Percentiles rank a stretch among this genome's conserved stretches.
Evolutionary conservation across 495 filamentous ascomycete genomes (phyloP).

Genomic region (Tuber borchii): DNA sequence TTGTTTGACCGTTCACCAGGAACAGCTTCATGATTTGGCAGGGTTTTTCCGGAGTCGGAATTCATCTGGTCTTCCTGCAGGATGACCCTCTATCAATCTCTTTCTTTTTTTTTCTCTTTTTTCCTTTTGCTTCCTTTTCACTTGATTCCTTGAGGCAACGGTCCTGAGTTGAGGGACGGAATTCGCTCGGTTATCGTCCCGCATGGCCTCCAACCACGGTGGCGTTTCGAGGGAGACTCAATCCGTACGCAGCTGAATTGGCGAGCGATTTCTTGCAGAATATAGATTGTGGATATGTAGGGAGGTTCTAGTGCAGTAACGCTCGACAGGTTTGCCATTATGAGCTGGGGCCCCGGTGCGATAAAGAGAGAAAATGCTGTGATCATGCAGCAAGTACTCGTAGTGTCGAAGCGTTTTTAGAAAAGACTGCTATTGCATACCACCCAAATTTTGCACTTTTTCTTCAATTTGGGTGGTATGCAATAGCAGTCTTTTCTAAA

Average conservation of each 20-base stretch:
- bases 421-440: too few species aligned
- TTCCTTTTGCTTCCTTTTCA: not conserved
- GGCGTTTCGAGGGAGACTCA: not conserved
- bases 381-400: not conserved
- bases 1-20: conserved; percentile 20
- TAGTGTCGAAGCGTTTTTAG: too few species aligned
- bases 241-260: conserved; percentile 1
- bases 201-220: not conserved
- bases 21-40: conserved; percentile 16
- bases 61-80: not conserved
- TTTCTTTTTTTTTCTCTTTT: not conserved
- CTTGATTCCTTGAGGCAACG: not conserved
- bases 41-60: conserved; percentile 20
- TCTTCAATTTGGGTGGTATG: too few species aligned
- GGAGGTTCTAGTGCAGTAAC: not conserved
- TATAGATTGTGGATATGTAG: not conserved
- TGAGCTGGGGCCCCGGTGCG: not conserved
- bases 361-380: not conserved
- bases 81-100: not conserved
- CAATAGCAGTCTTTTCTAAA: too few species aligned
- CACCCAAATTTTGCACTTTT: too few species aligned
- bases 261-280: not conserved
- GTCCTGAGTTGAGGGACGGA: not conserved
- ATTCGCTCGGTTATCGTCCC: not conserved
- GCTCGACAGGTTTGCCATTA: not conserved